Base-by-base conservation (phyloP, 1,284 basidiomycete species). In the Gymnopus androsaceus region DNA sequence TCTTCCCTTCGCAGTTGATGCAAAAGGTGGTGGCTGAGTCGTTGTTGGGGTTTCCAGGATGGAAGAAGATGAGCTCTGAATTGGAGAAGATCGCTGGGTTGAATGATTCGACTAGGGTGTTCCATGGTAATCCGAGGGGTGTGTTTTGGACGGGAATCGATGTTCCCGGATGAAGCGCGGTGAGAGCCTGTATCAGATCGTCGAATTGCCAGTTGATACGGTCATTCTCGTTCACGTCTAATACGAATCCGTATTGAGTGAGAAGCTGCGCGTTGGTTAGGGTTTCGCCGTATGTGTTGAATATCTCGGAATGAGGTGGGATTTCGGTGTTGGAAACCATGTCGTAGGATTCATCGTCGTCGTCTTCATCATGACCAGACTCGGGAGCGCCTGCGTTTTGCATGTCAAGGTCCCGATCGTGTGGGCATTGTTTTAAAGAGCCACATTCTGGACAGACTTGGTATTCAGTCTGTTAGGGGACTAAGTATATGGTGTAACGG, bases 381-480 rank as follows among this genome's bases (percentile, higher is more conserved):
- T 45, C 60, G 45, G 44, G 42, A 30, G 8, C 54, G 50, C 57
- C 59, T 30, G 41, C 19, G 28, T 49, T n/a, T 15, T 23, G 27
- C 40, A 34, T 51, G 27, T 62, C 67, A 2, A 66, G 66, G 8
- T 49, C 59, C 21, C 57, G 53, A 58, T 95, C 94, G 68, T 96
- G 94, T 12, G 70, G 63, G 65, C 94, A 97, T 65, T 84, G 80
- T 4, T 74, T 64, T 6, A 94, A 69, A 2, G 88, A 87, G 12
- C 94, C 94, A 66, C 94, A 97, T 48, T 74, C 71, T 15, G 83
- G 75, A 66, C 94, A 96, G 14, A 95, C 94, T 69, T 89, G 84
- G 66, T 85, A 90, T 63, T 95, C 92, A 54, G 83, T 89, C 84
- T 93, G 66, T 42, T 63, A 57, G 34, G 56, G 31, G 37, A 41